Base-by-base conservation (phyloP, 441 rosid species). In the Aquilaria agallochum region DNA sequence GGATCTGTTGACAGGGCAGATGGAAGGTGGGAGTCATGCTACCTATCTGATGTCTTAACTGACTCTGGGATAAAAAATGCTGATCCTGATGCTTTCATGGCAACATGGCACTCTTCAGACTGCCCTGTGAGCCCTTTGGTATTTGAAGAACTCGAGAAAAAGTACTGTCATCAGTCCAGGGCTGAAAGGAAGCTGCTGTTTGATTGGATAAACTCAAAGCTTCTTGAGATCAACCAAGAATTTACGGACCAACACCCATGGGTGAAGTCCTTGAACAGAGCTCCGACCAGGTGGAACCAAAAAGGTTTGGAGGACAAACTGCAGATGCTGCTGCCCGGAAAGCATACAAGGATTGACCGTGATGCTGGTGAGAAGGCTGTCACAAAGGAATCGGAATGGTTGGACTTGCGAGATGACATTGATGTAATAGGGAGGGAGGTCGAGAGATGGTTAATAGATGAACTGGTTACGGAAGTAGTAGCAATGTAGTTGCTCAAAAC, bases 141-240 rank as follows among this genome's bases (percentile, higher is more conserved):
- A 53, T 92, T 90, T 9, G 84, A 88, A 55, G 84, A 82, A 66
- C 84, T 89, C 2, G 98, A 92, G 80, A 79, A 86, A 71, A 76
- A 74, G 63, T 81, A 80, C 72, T 50, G 65, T 4, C 34, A 53
- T 55, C 6, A 36, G 71, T 67, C 75, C 5, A 82, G 79, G 74
- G 42, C 82, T 9, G 94, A 86, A 33, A 79, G 98, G 58, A 86
- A 68, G 71, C 79, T 90, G 34, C 76, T 88, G 1, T 92, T 90
- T 12, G 90, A 92, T 56, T 79, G 74, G 2, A 70, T 90, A 61
- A 90, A 83, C 66, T 71, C 63, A 3, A 82, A 83, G 46, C 79
- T 89, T 9, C 55, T 66, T 46, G 78, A 56, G 56, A 74, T 92
- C 11, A 57, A 79, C 63, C 76, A 63, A 70, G 80, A 77, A 68